Conservation (phyloP, 768 basidiomycete genomes). For the Psilocybe cubensis region DNA sequence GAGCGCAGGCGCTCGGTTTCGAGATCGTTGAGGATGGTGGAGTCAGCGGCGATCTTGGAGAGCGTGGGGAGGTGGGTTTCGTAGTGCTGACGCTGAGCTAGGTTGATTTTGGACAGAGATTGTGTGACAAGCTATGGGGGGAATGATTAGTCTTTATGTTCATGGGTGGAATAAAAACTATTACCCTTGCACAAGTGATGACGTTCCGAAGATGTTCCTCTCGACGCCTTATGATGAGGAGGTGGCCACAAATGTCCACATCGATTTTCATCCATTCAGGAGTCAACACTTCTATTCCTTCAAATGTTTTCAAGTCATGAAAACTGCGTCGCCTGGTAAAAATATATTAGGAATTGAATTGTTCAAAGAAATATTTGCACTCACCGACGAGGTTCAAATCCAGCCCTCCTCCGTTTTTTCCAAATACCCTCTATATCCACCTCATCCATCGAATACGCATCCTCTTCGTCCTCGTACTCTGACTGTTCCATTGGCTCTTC, state of each 20-base stretch:
- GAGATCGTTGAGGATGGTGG: constrained; percentile 52
- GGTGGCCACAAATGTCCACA: constrained; percentile 76
- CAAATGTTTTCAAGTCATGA: constrained; percentile 59
- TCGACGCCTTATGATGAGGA: constrained; percentile 69
- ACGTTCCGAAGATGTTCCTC: constrained; percentile 72
- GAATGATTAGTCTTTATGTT: constrained; percentile 5
- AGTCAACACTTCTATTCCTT: constrained; percentile 49
- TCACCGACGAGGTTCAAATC: constrained; percentile 32
- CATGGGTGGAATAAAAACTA: constrained; percentile 11
- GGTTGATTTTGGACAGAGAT: constrained; percentile 57
- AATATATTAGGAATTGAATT: constrained; percentile 3
- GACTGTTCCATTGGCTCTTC: constrained; percentile 24
- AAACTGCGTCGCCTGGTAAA: constrained; percentile 61
- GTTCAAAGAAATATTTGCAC: constrained; percentile 6
- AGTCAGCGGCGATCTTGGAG: constrained; percentile 45
- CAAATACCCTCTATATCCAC: constrained; percentile 15
- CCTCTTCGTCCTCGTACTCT: constrained; percentile 23
- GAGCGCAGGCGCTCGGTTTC: constrained; percentile 53
- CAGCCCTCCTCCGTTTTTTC: constrained; percentile 17
- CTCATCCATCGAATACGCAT: constrained; percentile 15
- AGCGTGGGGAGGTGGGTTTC: constrained; percentile 53
- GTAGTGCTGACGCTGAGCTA: constrained; percentile 61
- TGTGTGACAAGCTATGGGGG: constrained; percentile 48
- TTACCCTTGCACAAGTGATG: constrained; percentile 58
- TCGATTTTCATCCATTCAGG: constrained; percentile 76